Conservation (phyloP, 768 basidiomycete species). For the Daedalea quercina region DNA sequence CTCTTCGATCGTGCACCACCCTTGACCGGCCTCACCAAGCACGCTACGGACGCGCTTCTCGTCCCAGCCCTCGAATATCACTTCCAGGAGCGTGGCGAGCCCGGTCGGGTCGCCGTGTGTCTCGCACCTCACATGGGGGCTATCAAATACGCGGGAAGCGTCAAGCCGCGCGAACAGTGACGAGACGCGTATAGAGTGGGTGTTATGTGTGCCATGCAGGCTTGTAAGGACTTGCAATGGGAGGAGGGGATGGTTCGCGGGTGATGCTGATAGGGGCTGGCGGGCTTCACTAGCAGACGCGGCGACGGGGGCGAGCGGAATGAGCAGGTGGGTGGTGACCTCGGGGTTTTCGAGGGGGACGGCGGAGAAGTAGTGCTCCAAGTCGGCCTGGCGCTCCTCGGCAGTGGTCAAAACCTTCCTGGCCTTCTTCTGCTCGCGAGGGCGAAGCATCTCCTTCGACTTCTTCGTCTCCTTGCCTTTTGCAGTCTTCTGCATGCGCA, state of each 20-base stretch:
- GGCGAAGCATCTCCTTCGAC: conserved; percentile 24
- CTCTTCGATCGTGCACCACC: conserved; percentile 75
- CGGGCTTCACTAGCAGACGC: conserved; percentile 32
- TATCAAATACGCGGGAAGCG: conserved; percentile 58
- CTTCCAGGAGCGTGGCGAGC: conserved; percentile 57
- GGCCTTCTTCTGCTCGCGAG: conserved; percentile 14
- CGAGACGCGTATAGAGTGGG: conserved; percentile 58
- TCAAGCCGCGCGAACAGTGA: conserved; percentile 70
- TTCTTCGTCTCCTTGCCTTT: conserved; percentile 19
- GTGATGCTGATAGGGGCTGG: conserved; percentile 42
- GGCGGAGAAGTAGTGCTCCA: conserved; percentile 59
- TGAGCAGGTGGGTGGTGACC: conserved; percentile 61
- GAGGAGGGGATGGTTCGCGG: conserved; percentile 34
- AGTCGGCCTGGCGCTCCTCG: conserved; percentile 25
- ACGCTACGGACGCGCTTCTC: conserved; percentile 56
- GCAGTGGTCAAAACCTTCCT: conserved; percentile 4
- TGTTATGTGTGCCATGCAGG: conserved; percentile 45
- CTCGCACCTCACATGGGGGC: conserved; percentile 47
- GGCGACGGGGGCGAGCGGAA: conserved; percentile 75
- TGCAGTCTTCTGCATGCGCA: conserved; percentile 14
- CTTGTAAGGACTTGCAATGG: conserved; percentile 46
- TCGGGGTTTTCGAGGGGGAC: conserved; percentile 20
- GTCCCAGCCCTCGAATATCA: conserved; percentile 73
- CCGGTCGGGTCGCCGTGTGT: conserved; percentile 53
- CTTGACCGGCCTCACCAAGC: conserved; percentile 63